These are phyloP conservation scores for Leishmania guyanensis DNA, from an alignment of 208 protist genomes.

Conservation along the genomic window DNA sequence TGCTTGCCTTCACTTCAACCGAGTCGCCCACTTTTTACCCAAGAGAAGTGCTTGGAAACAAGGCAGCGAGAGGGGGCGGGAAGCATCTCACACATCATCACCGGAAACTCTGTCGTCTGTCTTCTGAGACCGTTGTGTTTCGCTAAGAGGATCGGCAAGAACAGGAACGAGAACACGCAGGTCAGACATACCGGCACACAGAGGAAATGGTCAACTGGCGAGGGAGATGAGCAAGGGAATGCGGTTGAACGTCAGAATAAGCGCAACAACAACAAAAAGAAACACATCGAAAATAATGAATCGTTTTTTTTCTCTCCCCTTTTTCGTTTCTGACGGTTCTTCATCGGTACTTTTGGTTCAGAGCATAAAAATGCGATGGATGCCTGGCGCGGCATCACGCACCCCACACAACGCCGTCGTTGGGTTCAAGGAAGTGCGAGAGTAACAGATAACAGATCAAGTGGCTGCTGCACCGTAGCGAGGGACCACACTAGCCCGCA, in stretches of 20 bases:
- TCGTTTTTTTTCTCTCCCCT: neutral
- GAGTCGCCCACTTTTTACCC: neutral
- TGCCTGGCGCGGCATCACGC: neutral
- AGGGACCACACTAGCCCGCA: neutral
- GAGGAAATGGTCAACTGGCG: neutral
- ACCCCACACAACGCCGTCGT: neutral
- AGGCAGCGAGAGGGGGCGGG: neutral
- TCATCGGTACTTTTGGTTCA: neutral
- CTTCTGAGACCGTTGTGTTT: neutral
- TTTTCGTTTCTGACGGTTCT: neutral
- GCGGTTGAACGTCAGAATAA: neutral
- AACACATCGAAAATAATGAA: neutral
- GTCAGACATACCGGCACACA: neutral
- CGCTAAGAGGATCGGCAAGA: neutral
- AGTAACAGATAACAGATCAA: neutral
- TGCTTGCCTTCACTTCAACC: neutral
- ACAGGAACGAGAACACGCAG: neutral
- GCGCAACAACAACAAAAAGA: neutral
- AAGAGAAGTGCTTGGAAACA: neutral
- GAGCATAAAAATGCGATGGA: neutral
- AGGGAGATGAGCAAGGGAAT: neutral
- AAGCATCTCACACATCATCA: neutral
- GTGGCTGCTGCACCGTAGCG: neutral
- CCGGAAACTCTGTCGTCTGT: neutral
- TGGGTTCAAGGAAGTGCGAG: neutral